Evolutionary conservation across 2,329 filamentous ascomycete genomes (phyloP), one percentile per base, ranked within the genome.

Genomic region (Beauveria australis): DNA sequence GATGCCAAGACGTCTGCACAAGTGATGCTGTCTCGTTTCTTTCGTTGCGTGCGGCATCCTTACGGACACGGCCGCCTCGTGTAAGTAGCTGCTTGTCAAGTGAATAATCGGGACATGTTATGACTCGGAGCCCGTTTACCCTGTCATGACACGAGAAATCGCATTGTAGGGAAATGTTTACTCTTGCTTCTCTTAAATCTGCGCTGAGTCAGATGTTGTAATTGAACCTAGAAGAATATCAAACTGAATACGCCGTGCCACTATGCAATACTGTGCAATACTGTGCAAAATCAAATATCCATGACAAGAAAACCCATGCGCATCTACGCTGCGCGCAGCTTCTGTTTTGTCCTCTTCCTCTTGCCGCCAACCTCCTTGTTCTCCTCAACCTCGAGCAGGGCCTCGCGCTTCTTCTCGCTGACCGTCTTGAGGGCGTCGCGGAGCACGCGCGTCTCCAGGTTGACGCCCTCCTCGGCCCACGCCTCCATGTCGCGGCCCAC

Each of bases 341-440:
- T 88, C 68, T 81, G 75, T 77, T 83, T 85, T 14, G 75, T 79
- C 62, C 82, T 75, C 74, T 86, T 88, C 67, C 85, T 76, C 78
- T 95, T 94, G n/a, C 94, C 94, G 60, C 89, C 85, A 5, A 97
- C 91, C 75, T 97, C 92, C 67, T 89, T 87, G 12, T 90, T 89
- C 75, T 97, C 91, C 72, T 97, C 94, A 65, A 97, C 91, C 74
- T 95, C 91, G 67, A 97, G 74, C 72, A 93, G 72, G 1, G 93
- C 94, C 75, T 97, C 92, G 61, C 92, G 83, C 81, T 96, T 97
- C 83, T 93, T 96, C 79, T 95, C 90, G n/a, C 89, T 88, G 6
- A 99, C 94, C 51, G 91, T 74, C 80, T 96, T 97, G 70, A 99
- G 76, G 41, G 88, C 86, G 64, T 96, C 92, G 59, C 89, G 82